These are phyloP conservation scores for Kluyveromyces starmeri DNA, from an alignment of 805 yeast genomes.

Conservation along the genomic window DNA sequence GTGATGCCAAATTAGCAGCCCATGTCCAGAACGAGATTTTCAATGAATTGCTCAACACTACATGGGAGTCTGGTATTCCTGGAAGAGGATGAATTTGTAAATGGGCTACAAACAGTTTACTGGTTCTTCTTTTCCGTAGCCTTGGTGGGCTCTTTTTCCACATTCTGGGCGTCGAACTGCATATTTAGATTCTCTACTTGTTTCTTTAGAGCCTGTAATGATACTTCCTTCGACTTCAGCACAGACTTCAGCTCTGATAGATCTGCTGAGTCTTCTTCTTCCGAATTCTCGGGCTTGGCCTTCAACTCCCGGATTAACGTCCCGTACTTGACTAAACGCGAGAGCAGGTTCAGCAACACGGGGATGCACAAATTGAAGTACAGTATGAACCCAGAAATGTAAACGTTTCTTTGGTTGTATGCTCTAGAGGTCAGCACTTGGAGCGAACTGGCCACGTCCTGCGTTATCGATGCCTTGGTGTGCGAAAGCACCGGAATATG, in stretches of 20 bases:
- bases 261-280: constrained; percentile 21
- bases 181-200: constrained; percentile 45
- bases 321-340: constrained; percentile 43
- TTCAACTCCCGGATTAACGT: constrained; percentile 20
- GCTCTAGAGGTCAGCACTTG: constrained; percentile 53
- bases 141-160: constrained; percentile 6
- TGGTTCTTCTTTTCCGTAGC: constrained; percentile 17
- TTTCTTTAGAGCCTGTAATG: constrained; percentile 38
- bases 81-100: too few relatives aligned
- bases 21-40: constrained; percentile 36
- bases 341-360: constrained; percentile 44
- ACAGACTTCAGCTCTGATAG: constrained; percentile 30
- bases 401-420: constrained; percentile 54
- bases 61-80: constrained; percentile 50
- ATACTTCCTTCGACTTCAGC: constrained; percentile 34
- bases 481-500: constrained; percentile 28
- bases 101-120: too few relatives aligned
- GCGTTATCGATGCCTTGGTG: constrained; percentile 1
- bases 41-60: constrained; percentile 51
- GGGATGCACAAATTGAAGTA: constrained; percentile 46
- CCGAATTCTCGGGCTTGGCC: constrained; percentile 10
- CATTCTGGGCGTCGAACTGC: constrained; percentile 33
- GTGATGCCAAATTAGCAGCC: constrained; percentile 37
- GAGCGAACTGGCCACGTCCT: constrained; percentile 16
- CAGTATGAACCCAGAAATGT: constrained; percentile 54